Evolutionary conservation across 1,139 yeast species (phyloP), one percentile per base, ranked within the genome.

Genomic region (Blastobotrys persicus): DNA sequence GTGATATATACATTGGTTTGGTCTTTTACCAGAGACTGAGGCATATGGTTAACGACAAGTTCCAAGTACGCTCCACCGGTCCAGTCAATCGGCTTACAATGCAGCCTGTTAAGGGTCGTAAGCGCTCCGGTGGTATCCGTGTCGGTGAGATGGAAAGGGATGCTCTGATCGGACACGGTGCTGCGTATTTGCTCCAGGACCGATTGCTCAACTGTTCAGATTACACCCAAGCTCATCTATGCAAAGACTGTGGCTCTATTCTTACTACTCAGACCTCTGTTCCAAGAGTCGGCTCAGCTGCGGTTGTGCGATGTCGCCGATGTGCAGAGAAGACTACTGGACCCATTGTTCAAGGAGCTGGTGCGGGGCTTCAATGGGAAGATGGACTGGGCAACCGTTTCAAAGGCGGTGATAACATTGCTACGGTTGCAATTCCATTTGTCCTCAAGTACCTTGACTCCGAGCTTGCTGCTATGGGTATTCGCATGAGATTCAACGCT

Each of bases 91-190:
- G 95, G 33, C 78, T 92, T 64, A 94, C 98, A 14, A 91, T 92
- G 97, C 99, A 92, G 76, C 99, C 99, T 43, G 98, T 92, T 53
- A 92, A 94, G 75, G 99, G 99, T 64, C 85, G 99, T 75, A 94
- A 92, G 83, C 83, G 98, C 74, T 83, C 86, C 59, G 99, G 99
- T 73, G 99, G 99, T 85, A 92, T 92, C 61, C 95, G 99, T 78
- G 95, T 92, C 38, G 98, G 98, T 68, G 98, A 92, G 71, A 92
- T 92, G 99, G 99, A 92, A 74, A 87, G 98, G 75, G 99, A 92
- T 77, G 98, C 98, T 2, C 76, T 92, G 62, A 89, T 92, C 67
- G 99, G 98, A 55, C 98, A 94, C 67, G 99, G 98, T 72, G 85
- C 98, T n/a, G 89, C 98, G 1, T 92, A 81, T 81, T 74, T 92